Base-by-base conservation (phyloP, 805 yeast species). In the Candida maltosa region DNA sequence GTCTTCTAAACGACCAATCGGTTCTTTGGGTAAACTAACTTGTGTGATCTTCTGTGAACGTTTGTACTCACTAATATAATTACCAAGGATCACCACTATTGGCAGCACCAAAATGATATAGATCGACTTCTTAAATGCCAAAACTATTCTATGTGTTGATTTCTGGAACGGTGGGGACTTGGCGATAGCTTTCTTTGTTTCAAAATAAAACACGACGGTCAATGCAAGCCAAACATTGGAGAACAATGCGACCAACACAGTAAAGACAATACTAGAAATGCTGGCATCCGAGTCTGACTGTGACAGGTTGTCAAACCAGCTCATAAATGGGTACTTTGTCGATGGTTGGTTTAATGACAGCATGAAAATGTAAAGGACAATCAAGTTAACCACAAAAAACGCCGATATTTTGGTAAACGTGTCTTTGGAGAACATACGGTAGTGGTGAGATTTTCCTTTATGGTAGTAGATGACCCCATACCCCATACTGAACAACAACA, bases 401-500 rank as follows among this genome's bases (percentile, higher is more conserved):
- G 25, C 17, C 6, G 22, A 14, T 5, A 28, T 35, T 18, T 20
- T 24, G 17, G 26, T 10, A 3, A 31, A 29, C 10, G 33, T 24
- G 29, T 38, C 14, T 16, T 37, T 14, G 1, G 64, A 62, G 6
- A 60, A 29, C 29, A 44, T 43, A 24, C 63, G 39, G 35, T 42
- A 58, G 20, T 53, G 46, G 26, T 40, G 42, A 10, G 60, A 45
- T 7, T 41, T 46, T 2, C 48, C 50, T 21, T 38, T 40, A 26
- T 51, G 54, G 38, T 49, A 54, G 38, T 55, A 60, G 15, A 58
- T 38, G 5, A 59, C 62, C 3, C 67, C 67, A 32, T 55, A 59
- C 1, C 67, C 67, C 65, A 60, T 59, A 21, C 60, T 41, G 32
- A 61, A 56, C 22, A 57, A 29, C 22, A 59, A 48, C 11, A 49